These are phyloP conservation scores for Trichophyton equinum DNA, from an alignment of 2,329 filamentous ascomycete genomes.

Conservation along the genomic window DNA sequence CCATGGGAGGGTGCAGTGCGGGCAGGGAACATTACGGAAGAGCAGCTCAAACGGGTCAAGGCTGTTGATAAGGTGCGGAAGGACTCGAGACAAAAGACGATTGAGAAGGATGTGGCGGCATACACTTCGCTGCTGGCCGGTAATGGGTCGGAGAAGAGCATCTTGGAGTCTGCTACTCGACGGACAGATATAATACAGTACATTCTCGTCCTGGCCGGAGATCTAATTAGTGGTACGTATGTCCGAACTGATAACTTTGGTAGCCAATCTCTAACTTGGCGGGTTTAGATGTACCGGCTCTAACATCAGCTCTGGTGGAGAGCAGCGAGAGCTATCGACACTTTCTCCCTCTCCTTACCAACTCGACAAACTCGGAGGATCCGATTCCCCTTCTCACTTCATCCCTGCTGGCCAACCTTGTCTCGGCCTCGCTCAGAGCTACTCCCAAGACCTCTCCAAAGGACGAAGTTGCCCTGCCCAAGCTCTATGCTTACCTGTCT, in stretches of 20 bases:
- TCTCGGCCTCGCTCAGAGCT: slow-evolving; percentile 50
- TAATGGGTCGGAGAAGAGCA: slow-evolving; percentile 50
- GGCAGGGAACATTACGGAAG: slow-evolving; percentile 84
- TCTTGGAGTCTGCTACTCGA: slow-evolving; percentile 75
- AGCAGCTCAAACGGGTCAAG: slow-evolving; percentile 89
- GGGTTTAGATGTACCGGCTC: slow-evolving; percentile 57
- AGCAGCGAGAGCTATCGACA: slow-evolving; percentile 60
- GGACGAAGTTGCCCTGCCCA: slow-evolving; percentile 63
- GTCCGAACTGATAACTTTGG: background rate
- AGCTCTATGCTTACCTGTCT: slow-evolving; percentile 76
- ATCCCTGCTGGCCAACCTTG: slow-evolving; percentile 68
- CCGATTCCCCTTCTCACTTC: slow-evolving; percentile 82
- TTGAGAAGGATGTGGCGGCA: slow-evolving; percentile 66
- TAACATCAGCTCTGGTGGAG: slow-evolving; percentile 63
- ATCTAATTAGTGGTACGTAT: slow-evolving; percentile 67
- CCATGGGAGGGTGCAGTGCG: slow-evolving; percentile 95
- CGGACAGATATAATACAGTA: slow-evolving; percentile 89
- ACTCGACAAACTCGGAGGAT: slow-evolving; percentile 73
- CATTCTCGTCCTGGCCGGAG: slow-evolving; percentile 75
- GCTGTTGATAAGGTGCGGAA: slow-evolving; percentile 92
- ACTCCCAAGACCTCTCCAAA: slow-evolving; percentile 48
- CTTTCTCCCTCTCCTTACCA: slow-evolving; percentile 70
- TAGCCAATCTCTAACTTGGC: background rate
- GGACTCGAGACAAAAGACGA: slow-evolving; percentile 71
- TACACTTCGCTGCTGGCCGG: slow-evolving; percentile 75